These are phyloP conservation scores for Dichotomocladium elegans DNA, from an alignment of 371 early-diverging fungal species.

Conservation along the genomic window DNA sequence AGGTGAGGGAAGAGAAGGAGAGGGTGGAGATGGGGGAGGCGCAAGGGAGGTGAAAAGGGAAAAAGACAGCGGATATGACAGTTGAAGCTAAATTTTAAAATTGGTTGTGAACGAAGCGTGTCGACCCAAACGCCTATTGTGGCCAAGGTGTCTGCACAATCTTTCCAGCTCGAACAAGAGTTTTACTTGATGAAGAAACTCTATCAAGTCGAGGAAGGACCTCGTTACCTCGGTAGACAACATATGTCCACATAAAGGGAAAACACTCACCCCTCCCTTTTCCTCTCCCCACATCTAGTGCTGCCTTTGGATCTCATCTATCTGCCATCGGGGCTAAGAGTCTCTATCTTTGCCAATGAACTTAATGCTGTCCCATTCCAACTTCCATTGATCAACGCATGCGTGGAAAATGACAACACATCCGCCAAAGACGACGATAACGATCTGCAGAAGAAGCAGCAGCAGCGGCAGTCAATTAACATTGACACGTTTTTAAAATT, in stretches of 20 bases:
- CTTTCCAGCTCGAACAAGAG: conserved; percentile 36
- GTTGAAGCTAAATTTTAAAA: background rate
- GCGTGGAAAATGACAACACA: background rate
- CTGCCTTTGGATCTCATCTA: conserved; percentile 34
- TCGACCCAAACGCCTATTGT: conserved; percentile 34
- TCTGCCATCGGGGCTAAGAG: conserved; percentile 31
- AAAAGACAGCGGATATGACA: background rate
- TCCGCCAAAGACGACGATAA: too few species aligned
- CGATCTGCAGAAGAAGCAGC: background rate
- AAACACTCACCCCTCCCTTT: too few species aligned
- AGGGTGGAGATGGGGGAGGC: too few species aligned
- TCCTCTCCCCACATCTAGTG: conserved; percentile 9
- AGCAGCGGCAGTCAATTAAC: too few species aligned
- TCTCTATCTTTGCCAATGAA: conserved; percentile 37
- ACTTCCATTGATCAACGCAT: conserved; percentile 2
- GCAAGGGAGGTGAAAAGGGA: too few species aligned
- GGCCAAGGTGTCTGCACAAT: conserved; percentile 36
- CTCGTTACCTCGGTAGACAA: conserved; percentile 25
- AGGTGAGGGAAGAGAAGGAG: too few species aligned
- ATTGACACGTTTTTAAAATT: conserved; percentile 38
- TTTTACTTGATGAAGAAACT: conserved; percentile 40
- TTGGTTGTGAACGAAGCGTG: conserved; percentile 11
- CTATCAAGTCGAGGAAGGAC: conserved; percentile 29
- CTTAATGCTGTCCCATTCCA: conserved; percentile 12
- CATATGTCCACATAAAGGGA: background rate